phyloP scores from a whole-genome alignment of 176 grass and related monocot genomes.

The Hordeum marinum region DNA sequence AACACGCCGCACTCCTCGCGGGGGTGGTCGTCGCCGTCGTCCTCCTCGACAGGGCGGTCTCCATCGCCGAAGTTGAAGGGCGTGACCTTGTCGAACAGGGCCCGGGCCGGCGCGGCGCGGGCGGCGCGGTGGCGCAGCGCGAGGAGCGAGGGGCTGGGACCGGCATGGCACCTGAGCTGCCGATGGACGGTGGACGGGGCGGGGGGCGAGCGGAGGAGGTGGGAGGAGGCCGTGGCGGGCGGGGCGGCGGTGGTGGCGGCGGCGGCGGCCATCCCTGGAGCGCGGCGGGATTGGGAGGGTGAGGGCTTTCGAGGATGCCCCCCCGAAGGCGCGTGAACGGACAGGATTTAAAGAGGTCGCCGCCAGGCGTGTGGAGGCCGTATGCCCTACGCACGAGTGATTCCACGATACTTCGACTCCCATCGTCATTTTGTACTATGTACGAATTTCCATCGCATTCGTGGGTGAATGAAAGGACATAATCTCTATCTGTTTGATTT shows the following conservation, averaged over 20 bases:
- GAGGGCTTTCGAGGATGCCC: conserved; percentile 50
- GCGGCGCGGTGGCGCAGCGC: conserved; percentile 24
- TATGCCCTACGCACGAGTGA: neutral
- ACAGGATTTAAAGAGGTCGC: conserved; percentile 40
- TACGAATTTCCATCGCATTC: neutral
- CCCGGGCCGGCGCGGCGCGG: neutral
- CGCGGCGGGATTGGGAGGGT: conserved; percentile 1
- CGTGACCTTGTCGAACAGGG: conserved; percentile 6
- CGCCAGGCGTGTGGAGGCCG: neutral
- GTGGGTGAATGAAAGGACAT: neutral
- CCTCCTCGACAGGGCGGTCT: conserved; percentile 19
- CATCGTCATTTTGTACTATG: neutral
- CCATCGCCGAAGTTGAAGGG: conserved; percentile 22
- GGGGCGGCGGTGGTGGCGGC: neutral
- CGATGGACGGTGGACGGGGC: neutral
- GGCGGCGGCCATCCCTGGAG: conserved; percentile 27
- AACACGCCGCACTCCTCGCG: conserved; percentile 95
- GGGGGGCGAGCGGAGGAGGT: conserved; percentile 17
- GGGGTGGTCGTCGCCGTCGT: conserved; percentile 59
- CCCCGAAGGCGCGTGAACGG: conserved; percentile 33
- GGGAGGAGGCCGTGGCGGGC: conserved; percentile 12
- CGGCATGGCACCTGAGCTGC: neutral
- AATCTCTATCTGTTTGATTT: neutral
- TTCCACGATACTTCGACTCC: neutral
- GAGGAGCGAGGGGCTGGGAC: neutral